These are phyloP conservation scores for Vaccinium vitisidaea DNA, from an alignment of 148 eudicot genomes.

Conservation along the genomic window DNA sequence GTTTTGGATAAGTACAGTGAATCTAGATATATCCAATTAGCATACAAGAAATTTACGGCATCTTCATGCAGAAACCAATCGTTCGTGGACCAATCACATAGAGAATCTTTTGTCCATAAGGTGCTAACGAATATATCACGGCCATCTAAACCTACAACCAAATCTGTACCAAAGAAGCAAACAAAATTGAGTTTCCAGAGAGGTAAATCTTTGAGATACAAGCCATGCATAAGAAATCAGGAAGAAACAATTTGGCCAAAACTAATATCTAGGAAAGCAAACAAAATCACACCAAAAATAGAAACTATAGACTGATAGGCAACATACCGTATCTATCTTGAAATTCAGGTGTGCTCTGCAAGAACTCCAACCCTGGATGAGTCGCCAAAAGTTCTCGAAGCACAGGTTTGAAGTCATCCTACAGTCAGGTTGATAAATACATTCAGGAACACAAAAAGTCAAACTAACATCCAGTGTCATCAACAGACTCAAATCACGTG, in stretches of 20 bases:
- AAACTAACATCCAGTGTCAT: too few species aligned
- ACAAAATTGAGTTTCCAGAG: not conserved
- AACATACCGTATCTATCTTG: slow-evolving; percentile 92
- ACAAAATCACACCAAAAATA: not conserved
- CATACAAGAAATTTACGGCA: not conserved
- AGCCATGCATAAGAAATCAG: slow-evolving; percentile 3
- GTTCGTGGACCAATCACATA: not conserved
- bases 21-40: not conserved
- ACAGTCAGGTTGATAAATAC: not conserved
- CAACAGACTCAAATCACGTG: not conserved
- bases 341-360: slow-evolving; percentile 91
- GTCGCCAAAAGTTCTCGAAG: slow-evolving; percentile 88
- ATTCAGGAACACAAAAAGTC: not conserved
- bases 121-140: not conserved
- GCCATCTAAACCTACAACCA: not conserved
- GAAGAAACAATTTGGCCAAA: not conserved
- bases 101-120: not conserved
- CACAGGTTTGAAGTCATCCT: slow-evolving; percentile 93
- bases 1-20: not conserved
- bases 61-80: not conserved
- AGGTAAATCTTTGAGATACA: not conserved
- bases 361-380: slow-evolving; percentile 94
- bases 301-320: not conserved
- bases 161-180: not conserved
- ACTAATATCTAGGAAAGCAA: not conserved